Evolutionary conservation across 305 asterid species (phyloP).

Genomic region (Solanum hybrid): DNA sequence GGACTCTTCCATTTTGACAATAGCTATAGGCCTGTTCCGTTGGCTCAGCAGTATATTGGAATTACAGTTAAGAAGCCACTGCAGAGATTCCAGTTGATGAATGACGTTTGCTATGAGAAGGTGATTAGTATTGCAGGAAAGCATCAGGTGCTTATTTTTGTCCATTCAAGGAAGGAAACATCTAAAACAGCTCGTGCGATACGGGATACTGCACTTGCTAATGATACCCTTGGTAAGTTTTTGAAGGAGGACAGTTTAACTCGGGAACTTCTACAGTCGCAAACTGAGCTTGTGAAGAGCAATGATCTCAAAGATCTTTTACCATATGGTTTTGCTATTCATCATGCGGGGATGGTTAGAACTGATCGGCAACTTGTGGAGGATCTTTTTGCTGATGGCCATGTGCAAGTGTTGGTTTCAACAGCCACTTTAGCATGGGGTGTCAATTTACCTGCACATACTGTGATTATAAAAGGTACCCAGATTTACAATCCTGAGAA

Average conservation of each 20-base stretch:
- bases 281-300: slow-evolving; percentile 85
- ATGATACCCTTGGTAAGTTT: slow-evolving; percentile 86
- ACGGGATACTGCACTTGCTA: slow-evolving; percentile 85
- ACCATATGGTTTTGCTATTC: slow-evolving; percentile 97
- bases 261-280: slow-evolving; percentile 87
- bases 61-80: slow-evolving; percentile 88
- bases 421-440: slow-evolving; percentile 99
- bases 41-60: slow-evolving; percentile 94
- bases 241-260: slow-evolving; percentile 93
- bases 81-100: slow-evolving; percentile 98
- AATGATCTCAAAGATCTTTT: slow-evolving; percentile 83
- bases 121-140: slow-evolving; percentile 78
- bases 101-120: slow-evolving; percentile 92
- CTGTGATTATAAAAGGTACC: slow-evolving; percentile 94
- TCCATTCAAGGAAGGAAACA: slow-evolving; percentile 96
- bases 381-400: slow-evolving; percentile 83
- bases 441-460: slow-evolving; percentile 97
- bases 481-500: slow-evolving; percentile 95
- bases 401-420: slow-evolving; percentile 89
- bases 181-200: slow-evolving; percentile 92
- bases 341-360: slow-evolving; percentile 97
- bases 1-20: slow-evolving; percentile 95
- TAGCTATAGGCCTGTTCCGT: slow-evolving; percentile 92
- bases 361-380: slow-evolving; percentile 92
- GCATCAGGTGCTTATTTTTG: slow-evolving; percentile 94